phyloP scores from a whole-genome alignment of 2,329 filamentous ascomycete genomes.

The Orbilia javanica region DNA sequence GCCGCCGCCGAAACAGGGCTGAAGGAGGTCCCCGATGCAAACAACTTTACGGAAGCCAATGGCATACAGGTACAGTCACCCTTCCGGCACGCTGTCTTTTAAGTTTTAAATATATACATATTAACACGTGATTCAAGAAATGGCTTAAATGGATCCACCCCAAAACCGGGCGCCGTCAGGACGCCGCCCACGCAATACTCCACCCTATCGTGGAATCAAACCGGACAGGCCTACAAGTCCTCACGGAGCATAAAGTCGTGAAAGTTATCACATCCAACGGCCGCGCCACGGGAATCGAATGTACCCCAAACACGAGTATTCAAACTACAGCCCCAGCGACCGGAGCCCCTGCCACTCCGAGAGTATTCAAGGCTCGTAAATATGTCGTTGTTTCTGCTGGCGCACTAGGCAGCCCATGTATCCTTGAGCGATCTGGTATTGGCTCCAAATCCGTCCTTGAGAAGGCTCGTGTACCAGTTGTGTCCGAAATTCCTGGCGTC shows the following conservation, averaged over 20 bases:
- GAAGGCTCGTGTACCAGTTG: constrained; percentile 67
- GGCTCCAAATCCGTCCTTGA: constrained; percentile 70
- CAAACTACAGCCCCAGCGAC: constrained; percentile 63
- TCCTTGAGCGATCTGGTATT: constrained; percentile 75
- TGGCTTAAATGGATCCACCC: constrained; percentile 62
- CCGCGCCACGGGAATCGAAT: constrained; percentile 73
- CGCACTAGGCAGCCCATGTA: constrained; percentile 69
- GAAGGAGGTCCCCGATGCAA: constrained; percentile 45
- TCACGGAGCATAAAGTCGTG: constrained; percentile 71
- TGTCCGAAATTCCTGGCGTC: constrained; percentile 69
- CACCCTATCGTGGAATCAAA: constrained; percentile 69
- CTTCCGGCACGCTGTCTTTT: no score
- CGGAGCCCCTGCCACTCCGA: constrained; percentile 62
- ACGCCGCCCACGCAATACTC: constrained; percentile 71
- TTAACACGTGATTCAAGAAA: constrained; percentile 20
- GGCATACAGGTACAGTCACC: constrained; percentile 21
- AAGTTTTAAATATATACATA: not conserved
- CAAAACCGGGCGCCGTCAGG: constrained; percentile 70
- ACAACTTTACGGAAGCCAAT: constrained; percentile 34
- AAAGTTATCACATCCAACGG: constrained; percentile 70
- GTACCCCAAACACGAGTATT: constrained; percentile 68
- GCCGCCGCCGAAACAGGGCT: constrained; percentile 68
- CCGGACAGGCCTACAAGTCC: constrained; percentile 72
- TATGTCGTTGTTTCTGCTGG: constrained; percentile 70
- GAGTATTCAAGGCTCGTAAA: constrained; percentile 69